Conservation (phyloP, 768 basidiomycete species). For the Auriscalpium microsporum region DNA sequence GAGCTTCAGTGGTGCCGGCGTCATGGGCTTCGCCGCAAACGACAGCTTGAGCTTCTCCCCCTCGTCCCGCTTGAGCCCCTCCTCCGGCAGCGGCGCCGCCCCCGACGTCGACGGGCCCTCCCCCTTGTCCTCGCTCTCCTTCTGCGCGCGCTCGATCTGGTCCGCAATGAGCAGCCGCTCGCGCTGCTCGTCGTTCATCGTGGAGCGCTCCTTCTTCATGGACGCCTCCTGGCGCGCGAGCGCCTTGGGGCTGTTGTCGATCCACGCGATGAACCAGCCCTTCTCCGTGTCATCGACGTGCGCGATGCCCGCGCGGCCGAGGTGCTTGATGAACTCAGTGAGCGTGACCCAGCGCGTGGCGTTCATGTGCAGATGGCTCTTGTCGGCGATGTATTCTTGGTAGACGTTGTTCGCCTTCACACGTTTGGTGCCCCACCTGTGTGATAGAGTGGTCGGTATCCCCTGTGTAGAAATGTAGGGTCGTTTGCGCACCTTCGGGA, state of each 20-base stretch:
- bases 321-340: conserved; percentile 88
- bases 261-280: conserved; percentile 96
- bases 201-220: conserved; percentile 85
- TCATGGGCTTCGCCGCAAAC: conserved; percentile 47
- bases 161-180: conserved; percentile 85
- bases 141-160: conserved; percentile 84
- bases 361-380: conserved; percentile 96
- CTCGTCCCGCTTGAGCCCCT: conserved; percentile 67
- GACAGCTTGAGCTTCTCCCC: conserved; percentile 72
- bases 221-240: conserved; percentile 86
- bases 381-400: conserved; percentile 95
- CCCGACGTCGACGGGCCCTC: conserved; percentile 24
- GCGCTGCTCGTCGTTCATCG: conserved; percentile 89
- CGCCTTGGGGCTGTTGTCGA: conserved; percentile 92
- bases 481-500: conserved; percentile 59
- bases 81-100: conserved; percentile 35
- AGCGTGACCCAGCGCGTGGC: conserved; percentile 95
- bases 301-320: conserved; percentile 79
- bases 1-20: conserved; percentile 41
- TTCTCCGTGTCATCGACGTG: conserved; percentile 98
- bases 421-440: conserved; percentile 87
- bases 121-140: conserved; percentile 32
- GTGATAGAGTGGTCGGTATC: neutral
- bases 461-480: neutral
- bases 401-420: conserved; percentile 93